These are phyloP conservation scores for Streptanthus diversifolius DNA, from an alignment of 345 rosid genomes.

Conservation along the genomic window DNA sequence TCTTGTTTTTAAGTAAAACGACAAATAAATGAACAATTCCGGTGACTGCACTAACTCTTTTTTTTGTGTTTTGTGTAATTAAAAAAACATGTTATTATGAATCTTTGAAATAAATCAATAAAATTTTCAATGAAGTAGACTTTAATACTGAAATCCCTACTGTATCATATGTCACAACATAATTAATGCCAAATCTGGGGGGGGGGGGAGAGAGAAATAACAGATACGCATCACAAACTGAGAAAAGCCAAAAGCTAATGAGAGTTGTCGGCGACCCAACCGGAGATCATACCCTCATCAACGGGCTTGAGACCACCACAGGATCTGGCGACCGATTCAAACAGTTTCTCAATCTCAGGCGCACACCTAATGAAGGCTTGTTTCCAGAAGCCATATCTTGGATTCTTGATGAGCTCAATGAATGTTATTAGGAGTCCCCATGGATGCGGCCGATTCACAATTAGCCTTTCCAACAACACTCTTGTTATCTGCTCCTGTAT, in stretches of 20 bases:
- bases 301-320: constrained; percentile 70
- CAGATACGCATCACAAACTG: too few relatives aligned
- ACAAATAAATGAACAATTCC: too few relatives aligned
- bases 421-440: constrained; percentile 99
- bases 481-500: constrained; percentile 98
- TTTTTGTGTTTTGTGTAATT: too few relatives aligned
- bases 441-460: constrained; percentile 93
- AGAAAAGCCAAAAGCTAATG: constrained; percentile 36
- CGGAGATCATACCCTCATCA: constrained; percentile 70
- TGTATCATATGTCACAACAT: too few relatives aligned
- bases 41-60: too few relatives aligned
- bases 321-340: constrained; percentile 78
- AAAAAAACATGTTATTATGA: too few relatives aligned
- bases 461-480: constrained; percentile 89
- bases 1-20: too few relatives aligned
- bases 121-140: too few relatives aligned
- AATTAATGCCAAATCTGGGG: too few relatives aligned
- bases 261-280: constrained; percentile 60
- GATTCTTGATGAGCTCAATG: constrained; percentile 97
- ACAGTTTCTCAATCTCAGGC: constrained; percentile 86
- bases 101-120: too few relatives aligned
- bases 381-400: constrained; percentile 81
- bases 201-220: too few relatives aligned
- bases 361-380: constrained; percentile 76
- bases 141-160: too few relatives aligned